Base-by-base conservation (phyloP, 2,329 filamentous ascomycete genomes). In the Colletotrichum viniferum region DNA sequence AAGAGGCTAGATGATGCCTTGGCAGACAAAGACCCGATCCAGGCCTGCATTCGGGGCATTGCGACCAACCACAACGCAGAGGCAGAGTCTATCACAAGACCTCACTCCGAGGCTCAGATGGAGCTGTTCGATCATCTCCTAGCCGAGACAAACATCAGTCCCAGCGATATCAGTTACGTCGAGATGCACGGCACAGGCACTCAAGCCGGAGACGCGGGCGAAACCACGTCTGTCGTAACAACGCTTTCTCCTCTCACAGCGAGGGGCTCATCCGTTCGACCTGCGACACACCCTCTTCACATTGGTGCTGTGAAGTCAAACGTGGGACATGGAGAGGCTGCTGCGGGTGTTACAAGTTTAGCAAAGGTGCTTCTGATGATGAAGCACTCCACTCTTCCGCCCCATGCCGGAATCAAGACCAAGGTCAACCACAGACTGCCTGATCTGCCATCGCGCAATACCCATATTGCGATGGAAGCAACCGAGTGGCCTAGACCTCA, bases 361-460 rank as follows among this genome's bases (percentile, higher is more conserved):
- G 52, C 77, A 1, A 79, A 79, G 30, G 58, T 69, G 2, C 48
- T 77, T 1, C 9, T 78, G n/a, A 43, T 55, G 14, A 58, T 79
- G 34, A 77, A 76, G 55, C 67, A 70, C 13, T 74, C 70, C 0
- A 62, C 69, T 1, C 74, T 78, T 13, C 71, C 74, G 5, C 78
- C 78, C 0, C 93, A 95, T 75, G 86, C 90, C 24, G 92, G 93
- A 10, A 93, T 95, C 84, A 94, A 94, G 83, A 87, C 83, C 2
- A 85, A 87, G 77, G 90, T 93, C 78, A 93, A 93, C 82, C 87
- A 87, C 77, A 88, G 85, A 2, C 91, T 92, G 78, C 90, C 91
- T 0, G 90, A 93, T 74, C 83, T 94, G 1, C 83, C 85, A 0
- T 83, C 87, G 12, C 87, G 91, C 21, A 90, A 91, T 52, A 86